phyloP scores from a whole-genome alignment of 495 filamentous ascomycete species.

The Jackrogersella minutella region DNA sequence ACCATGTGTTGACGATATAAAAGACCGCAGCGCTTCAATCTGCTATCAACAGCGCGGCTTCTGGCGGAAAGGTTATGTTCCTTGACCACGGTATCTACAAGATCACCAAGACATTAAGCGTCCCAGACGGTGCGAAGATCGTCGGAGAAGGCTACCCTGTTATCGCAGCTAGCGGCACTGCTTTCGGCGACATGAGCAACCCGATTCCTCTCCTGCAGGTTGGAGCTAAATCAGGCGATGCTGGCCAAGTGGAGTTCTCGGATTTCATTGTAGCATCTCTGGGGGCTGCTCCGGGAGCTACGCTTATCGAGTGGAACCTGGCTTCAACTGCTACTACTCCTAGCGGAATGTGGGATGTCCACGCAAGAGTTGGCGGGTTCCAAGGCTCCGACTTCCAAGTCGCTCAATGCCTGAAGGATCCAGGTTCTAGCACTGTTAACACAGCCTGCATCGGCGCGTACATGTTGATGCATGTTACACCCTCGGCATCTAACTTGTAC shows the following conservation, averaged over 20 bases:
- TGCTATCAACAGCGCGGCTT: conserved; percentile 67
- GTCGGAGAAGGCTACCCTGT: conserved; percentile 88
- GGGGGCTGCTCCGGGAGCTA: conserved; percentile 72
- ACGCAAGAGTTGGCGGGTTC: conserved; percentile 82
- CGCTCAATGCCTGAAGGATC: conserved; percentile 73
- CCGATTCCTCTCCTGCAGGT: conserved; percentile 76
- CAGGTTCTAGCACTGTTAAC: conserved; percentile 60
- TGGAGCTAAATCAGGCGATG: conserved; percentile 75
- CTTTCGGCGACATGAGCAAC: conserved; percentile 74
- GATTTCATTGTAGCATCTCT: conserved; percentile 80
- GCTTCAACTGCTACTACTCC: conserved; percentile 62
- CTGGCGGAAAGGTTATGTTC: conserved; percentile 66
- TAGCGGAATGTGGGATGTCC: conserved; percentile 88
- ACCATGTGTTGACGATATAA: conserved; percentile 34
- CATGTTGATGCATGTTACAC: conserved; percentile 81
- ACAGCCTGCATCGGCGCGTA: conserved; percentile 73
- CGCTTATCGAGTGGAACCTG: conserved; percentile 79
- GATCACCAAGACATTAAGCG: conserved; percentile 69
- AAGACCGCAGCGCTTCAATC: conserved; percentile 64
- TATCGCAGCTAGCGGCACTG: conserved; percentile 78
- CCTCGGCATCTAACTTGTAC: conserved; percentile 69
- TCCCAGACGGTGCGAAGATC: conserved; percentile 70
- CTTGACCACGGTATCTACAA: conserved; percentile 68
- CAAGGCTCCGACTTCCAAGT: conserved; percentile 79
- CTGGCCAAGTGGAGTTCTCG: conserved; percentile 77